Evolutionary conservation across 1,284 basidiomycete genomes (phyloP).

Genomic region (Trametes sp.): DNA sequence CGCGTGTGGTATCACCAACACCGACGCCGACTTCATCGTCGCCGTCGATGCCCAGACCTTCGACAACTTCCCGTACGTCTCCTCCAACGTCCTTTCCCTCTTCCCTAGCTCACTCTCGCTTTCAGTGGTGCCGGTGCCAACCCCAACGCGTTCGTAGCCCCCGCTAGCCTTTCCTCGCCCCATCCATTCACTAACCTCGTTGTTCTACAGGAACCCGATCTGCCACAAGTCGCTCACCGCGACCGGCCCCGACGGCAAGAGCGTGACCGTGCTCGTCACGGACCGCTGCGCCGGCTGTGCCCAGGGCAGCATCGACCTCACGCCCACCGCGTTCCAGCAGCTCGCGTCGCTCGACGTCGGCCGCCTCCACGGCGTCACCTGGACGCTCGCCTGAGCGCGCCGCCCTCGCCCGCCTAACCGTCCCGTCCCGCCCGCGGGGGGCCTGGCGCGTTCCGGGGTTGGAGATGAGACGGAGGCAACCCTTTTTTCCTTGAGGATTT

Average conservation of each 20-base stretch:
- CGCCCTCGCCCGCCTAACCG: background rate
- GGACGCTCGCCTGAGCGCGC: slow-evolving; percentile 23
- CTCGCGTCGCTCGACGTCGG: slow-evolving; percentile 41
- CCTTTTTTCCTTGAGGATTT: background rate
- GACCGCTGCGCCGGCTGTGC: slow-evolving; percentile 54
- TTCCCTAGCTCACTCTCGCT: no score
- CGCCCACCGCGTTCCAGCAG: slow-evolving; percentile 48
- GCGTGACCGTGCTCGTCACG: slow-evolving; percentile 47
- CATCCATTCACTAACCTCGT: background rate
- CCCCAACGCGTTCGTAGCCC: no score
- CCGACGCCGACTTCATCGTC: slow-evolving; percentile 32
- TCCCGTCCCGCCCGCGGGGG: background rate
- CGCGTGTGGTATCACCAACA: slow-evolving; percentile 30
- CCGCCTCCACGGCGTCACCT: slow-evolving; percentile 32
- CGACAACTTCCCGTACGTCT: slow-evolving; percentile 27
- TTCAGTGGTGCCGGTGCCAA: no score
- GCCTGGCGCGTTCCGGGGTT: background rate
- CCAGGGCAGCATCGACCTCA: slow-evolving; percentile 50
- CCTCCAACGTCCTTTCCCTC: background rate
- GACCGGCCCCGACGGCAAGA: slow-evolving; percentile 38
- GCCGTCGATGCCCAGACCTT: slow-evolving; percentile 27
- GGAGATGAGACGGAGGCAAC: background rate
- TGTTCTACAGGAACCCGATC: slow-evolving; percentile 42
- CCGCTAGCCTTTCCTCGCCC: no score
- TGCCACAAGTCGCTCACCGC: slow-evolving; percentile 43